phyloP scores from a whole-genome alignment of 139 green algal species.

The Tetratostichococcus sp. region DNA sequence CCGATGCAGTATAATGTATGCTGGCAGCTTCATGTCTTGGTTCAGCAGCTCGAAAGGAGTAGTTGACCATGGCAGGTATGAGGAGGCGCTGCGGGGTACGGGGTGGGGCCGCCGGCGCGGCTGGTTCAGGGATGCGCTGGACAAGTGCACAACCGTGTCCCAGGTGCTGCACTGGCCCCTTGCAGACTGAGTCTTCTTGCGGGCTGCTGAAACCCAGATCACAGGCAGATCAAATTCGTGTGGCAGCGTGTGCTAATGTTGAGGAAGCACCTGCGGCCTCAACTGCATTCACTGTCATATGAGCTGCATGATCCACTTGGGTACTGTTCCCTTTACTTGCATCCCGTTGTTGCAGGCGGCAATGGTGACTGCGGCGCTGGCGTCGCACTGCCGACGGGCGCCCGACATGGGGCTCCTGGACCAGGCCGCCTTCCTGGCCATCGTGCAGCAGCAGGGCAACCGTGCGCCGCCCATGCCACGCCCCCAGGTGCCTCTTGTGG shows the following conservation, averaged over 20 bases:
- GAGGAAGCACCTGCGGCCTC: too few species aligned
- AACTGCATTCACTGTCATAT: too few species aligned
- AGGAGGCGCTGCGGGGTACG: conserved; percentile 22
- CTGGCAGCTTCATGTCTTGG: too few species aligned
- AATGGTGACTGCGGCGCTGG: conserved; percentile 13
- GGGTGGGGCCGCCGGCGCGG: conserved; percentile 20
- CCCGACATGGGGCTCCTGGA: conserved; percentile 10
- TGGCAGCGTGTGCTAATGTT: too few species aligned
- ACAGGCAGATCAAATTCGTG: not conserved
- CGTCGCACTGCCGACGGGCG: conserved; percentile 8
- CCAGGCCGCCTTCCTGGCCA: not conserved
- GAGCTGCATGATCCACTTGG: too few species aligned
- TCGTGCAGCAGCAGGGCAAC: not conserved
- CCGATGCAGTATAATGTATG: too few species aligned
- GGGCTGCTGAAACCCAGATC: not conserved
- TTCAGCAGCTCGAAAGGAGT: too few species aligned
- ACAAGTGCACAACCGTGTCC: conserved; percentile 10
- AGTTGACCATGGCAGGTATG: too few species aligned
- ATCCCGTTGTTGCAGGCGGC: too few species aligned
- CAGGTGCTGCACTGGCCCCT: too few species aligned
- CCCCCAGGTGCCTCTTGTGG: not conserved
- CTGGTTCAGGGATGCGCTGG: conserved; percentile 22
- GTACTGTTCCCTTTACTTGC: too few species aligned
- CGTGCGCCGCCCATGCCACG: not conserved
- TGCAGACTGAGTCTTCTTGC: too few species aligned